phyloP scores from a whole-genome alignment of 2,329 filamentous ascomycete genomes.

The Colletotrichum euphorbiae region DNA sequence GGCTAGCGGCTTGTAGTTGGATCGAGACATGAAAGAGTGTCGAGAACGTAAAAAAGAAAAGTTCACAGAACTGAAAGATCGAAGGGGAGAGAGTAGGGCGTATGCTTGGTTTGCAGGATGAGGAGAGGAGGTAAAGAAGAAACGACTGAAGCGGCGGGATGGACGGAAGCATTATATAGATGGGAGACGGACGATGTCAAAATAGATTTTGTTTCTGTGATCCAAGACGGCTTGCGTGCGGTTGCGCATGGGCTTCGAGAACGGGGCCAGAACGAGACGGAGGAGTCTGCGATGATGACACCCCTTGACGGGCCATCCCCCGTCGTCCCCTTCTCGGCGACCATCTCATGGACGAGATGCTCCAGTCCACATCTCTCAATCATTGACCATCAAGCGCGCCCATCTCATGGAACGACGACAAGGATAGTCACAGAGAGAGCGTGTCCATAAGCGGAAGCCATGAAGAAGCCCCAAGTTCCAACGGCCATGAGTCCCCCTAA shows the following conservation, averaged over 20 bases:
- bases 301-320: conserved; percentile 11
- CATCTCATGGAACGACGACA: conserved; percentile 17
- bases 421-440: not conserved
- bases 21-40: conserved; percentile 42
- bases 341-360: not conserved
- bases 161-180: conserved; percentile 28
- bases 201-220: conserved; percentile 22
- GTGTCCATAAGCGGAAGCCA: not conserved
- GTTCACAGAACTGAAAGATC: conserved; percentile 53
- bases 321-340: not conserved
- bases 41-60: conserved; percentile 47
- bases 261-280: conserved; percentile 19
- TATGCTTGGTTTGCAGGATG: conserved; percentile 42
- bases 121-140: conserved; percentile 36
- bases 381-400: conserved; percentile 5
- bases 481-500: conserved; percentile 16
- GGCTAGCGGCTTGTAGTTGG: conserved; percentile 42
- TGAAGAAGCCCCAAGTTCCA: conserved; percentile 18
- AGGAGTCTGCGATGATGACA: conserved; percentile 30
- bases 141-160: conserved; percentile 11
- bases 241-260: not conserved
- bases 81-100: conserved; percentile 45
- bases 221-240: not conserved
- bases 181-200: not conserved
- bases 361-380: not conserved